phyloP scores from a whole-genome alignment of 1,284 basidiomycete species.

The Mycena sp. region DNA sequence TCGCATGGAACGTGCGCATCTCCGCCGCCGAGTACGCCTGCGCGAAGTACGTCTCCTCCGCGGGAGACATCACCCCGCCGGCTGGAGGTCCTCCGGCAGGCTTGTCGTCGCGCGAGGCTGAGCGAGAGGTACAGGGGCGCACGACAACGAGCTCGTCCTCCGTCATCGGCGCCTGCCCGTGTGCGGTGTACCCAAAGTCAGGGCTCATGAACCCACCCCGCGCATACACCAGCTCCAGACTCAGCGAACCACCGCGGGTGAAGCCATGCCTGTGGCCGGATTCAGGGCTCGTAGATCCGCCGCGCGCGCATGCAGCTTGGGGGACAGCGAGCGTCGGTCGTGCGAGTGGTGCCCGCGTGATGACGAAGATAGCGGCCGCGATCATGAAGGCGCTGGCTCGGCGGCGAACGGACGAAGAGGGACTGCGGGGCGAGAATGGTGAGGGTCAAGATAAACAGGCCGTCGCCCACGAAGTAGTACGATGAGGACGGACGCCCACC shows the following conservation, averaged over 20 bases:
- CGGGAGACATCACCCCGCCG: slow-evolving; percentile 3
- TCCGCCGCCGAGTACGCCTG: no score
- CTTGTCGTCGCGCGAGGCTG: neutral
- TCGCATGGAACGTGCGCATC: slow-evolving; percentile 94
- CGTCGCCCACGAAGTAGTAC: slow-evolving; percentile 99
- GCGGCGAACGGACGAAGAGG: no score
- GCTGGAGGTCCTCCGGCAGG: neutral
- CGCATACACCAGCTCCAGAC: neutral
- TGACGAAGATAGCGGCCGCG: no score
- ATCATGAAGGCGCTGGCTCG: no score
- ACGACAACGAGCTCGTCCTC: slow-evolving; percentile 26
- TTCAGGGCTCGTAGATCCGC: slow-evolving; percentile 16
- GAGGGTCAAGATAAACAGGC: no score
- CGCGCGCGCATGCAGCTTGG: slow-evolving; percentile 7
- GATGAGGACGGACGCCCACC: slow-evolving; percentile 90
- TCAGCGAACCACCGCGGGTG: slow-evolving; percentile 1
- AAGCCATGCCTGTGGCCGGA: slow-evolving; percentile 2
- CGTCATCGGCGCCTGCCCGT: slow-evolving; percentile 25
- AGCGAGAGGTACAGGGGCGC: neutral
- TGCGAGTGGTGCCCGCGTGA: no score
- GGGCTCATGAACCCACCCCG: slow-evolving; percentile 20
- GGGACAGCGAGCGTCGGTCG: slow-evolving; percentile 11
- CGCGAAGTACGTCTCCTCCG: no score
- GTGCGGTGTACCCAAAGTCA: no score
- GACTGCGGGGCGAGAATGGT: no score